Evolutionary conservation across 2,329 filamentous ascomycete genomes (phyloP), one percentile per base, ranked within the genome.

Genomic region (Trichoderma sp.): DNA sequence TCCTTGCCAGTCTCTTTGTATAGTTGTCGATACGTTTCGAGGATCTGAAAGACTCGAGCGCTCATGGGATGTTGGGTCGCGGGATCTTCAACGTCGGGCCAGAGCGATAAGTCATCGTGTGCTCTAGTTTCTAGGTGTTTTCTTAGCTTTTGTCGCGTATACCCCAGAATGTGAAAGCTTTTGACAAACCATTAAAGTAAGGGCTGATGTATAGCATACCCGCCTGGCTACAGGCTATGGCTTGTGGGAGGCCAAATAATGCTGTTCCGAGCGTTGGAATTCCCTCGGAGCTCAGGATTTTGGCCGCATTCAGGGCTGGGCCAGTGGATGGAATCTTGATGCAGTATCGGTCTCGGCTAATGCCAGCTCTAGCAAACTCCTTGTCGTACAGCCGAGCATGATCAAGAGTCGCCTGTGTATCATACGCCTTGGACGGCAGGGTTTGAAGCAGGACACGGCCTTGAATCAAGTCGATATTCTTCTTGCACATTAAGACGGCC

Each of bases 261-360:
- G 83, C 79, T 0, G 84, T 86, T 0, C 81, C 83, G 1, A 85
- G 77, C 0, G 83, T 85, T 2, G 78, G 76, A 58, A 85, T 84
- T 4, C 83, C 82, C 69, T 84, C 82, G 1, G 73, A 70, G 4
- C 77, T 77, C 37, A 86, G 77, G 16, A 79, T 76, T 59, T 79
- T 81, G 32, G 80, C 81, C 0, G 82, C 83, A 64, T 81, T 83
- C 30, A 85, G 73, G 11, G 81, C 83, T 0, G 61, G 61, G 0
- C 83, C 83, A 0, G 83, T 85, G 30, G 79, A 80, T 11, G 83
- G 83, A 28, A 85, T 85, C 74, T 86, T 85, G 78, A 86, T 84
- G 72, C 81, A 83, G 72, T 81, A 84, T 13, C 81, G 78, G 68
- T 84, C 82, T 21, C 81, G 78, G 4, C 78, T 71, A 55, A 86